Percentiles rank a stretch among this genome's conserved stretches.
These are phyloP conservation scores for Fusarium tricinctum DNA, from an alignment of 2,329 filamentous ascomycete genomes.

Conservation along the genomic window DNA sequence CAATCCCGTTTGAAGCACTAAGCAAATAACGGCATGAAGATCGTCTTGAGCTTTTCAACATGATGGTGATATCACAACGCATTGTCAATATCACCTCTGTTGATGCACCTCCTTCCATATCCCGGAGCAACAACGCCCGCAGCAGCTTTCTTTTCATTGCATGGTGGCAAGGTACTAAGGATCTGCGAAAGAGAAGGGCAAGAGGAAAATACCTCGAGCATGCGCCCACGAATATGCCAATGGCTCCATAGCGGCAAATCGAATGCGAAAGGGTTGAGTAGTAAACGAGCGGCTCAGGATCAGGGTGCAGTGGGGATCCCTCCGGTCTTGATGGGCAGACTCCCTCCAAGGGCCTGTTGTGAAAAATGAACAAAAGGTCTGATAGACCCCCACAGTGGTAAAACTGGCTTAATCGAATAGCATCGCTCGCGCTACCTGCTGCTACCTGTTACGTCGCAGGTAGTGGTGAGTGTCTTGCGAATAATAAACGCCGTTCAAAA, in stretches of 20 bases:
- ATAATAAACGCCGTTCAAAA: conserved; percentile 15
- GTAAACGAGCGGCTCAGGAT: conserved; percentile 42
- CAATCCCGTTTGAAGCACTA: conserved; percentile 43
- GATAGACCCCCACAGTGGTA: conserved; percentile 36
- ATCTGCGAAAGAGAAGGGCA: conserved; percentile 27
- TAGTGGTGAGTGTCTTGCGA: conserved; percentile 19
- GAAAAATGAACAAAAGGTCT: conserved; percentile 44
- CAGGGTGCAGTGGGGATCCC: conserved; percentile 44
- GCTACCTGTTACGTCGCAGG: conserved; percentile 20
- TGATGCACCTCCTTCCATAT: conserved; percentile 15
- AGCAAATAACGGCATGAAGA: conserved; percentile 42
- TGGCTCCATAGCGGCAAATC: conserved; percentile 46
- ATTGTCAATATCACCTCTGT: conserved; percentile 21
- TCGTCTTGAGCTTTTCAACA: conserved; percentile 40
- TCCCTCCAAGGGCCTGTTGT: conserved; percentile 37
- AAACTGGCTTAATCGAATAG: conserved; percentile 34
- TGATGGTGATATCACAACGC: conserved; percentile 34
- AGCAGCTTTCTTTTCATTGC: conserved; percentile 14
- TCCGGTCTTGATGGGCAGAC: conserved; percentile 38
- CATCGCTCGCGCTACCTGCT: conserved; percentile 19
- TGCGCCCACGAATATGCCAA: conserved; percentile 38
- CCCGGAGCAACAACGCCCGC: conserved; percentile 19
- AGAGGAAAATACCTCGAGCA: conserved; percentile 36
- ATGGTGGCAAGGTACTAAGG: conserved; percentile 36
- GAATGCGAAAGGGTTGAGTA: conserved; percentile 38